phyloP scores from a whole-genome alignment of 2,329 filamentous ascomycete genomes.

The Cladophialophora carrionii region DNA sequence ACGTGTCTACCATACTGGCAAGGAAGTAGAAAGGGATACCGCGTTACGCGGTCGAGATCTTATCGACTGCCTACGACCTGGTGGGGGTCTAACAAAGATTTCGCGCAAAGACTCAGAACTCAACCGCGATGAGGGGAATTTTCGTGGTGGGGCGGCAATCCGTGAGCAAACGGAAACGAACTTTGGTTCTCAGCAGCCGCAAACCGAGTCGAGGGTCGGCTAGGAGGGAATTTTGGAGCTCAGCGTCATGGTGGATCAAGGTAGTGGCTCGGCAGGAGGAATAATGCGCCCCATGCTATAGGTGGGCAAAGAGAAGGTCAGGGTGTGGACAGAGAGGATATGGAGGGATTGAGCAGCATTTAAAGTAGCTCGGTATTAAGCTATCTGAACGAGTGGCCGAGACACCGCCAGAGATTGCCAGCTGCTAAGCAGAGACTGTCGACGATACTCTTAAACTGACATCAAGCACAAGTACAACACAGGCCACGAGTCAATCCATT shows the following conservation, averaged over 20 bases:
- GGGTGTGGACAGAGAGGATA: background rate
- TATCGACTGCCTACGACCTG: background rate
- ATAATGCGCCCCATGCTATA: background rate
- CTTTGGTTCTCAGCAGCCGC: background rate
- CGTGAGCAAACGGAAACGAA: background rate
- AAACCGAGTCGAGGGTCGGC: background rate
- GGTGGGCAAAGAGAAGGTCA: background rate
- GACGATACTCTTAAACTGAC: background rate
- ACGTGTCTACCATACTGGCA: background rate
- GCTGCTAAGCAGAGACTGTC: background rate
- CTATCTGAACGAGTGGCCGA: constrained; percentile 2
- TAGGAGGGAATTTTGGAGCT: background rate
- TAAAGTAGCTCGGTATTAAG: background rate
- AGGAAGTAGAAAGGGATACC: background rate
- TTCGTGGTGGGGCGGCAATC: background rate
- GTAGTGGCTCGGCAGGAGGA: background rate
- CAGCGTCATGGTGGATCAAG: background rate
- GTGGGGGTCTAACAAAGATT: constrained; percentile 6
- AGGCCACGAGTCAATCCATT: constrained; percentile 35
- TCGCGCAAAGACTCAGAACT: background rate
- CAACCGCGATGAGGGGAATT: constrained; percentile 8
- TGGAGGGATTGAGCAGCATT: background rate
- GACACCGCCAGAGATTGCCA: background rate
- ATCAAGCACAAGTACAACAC: constrained; percentile 8
- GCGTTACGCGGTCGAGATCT: background rate